phyloP scores from a whole-genome alignment of 2,329 filamentous ascomycete species.

The Westerdykella ornata region DNA sequence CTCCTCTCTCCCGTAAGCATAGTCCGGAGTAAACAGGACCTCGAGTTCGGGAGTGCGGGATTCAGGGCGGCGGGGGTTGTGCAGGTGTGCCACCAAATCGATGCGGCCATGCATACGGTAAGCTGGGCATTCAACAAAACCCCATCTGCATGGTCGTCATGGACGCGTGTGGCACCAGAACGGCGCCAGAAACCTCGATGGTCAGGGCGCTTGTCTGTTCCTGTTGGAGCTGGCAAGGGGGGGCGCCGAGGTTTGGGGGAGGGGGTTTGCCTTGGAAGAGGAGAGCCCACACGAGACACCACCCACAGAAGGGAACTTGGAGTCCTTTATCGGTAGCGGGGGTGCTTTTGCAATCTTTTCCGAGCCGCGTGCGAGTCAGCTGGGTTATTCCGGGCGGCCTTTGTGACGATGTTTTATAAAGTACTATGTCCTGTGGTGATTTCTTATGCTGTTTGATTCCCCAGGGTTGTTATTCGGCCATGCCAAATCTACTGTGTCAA shows the following conservation, averaged over 20 bases:
- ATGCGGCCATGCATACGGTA: conserved; percentile 18
- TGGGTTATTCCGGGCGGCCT: conserved; percentile 4
- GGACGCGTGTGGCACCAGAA: conserved; percentile 12
- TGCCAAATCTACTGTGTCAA: too few species aligned
- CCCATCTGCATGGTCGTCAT: conserved; percentile 19
- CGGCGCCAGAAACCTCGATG: too few species aligned
- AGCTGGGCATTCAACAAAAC: conserved; percentile 12
- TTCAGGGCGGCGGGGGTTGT: conserved; percentile 27
- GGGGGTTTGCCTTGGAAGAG: conserved; percentile 5
- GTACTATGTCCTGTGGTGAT: too few species aligned
- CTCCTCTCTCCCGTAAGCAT: too few species aligned
- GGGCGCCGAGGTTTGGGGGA: conserved; percentile 1
- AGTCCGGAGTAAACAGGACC: too few species aligned
- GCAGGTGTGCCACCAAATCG: conserved; percentile 21
- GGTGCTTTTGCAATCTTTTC: background rate
- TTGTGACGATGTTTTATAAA: background rate
- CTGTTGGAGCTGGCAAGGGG: too few species aligned
- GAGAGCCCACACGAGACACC: too few species aligned
- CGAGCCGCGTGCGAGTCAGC: conserved; percentile 10
- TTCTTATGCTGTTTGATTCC: too few species aligned
- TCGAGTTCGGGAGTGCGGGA: conserved; percentile 29
- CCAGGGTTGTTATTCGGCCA: too few species aligned
- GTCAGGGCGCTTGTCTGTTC: too few species aligned
- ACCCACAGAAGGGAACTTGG: conserved; percentile 1
- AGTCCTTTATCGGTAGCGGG: conserved; percentile 9